Base-by-base conservation (phyloP, 1,139 yeast species). In the Geotrichum candidum region DNA sequence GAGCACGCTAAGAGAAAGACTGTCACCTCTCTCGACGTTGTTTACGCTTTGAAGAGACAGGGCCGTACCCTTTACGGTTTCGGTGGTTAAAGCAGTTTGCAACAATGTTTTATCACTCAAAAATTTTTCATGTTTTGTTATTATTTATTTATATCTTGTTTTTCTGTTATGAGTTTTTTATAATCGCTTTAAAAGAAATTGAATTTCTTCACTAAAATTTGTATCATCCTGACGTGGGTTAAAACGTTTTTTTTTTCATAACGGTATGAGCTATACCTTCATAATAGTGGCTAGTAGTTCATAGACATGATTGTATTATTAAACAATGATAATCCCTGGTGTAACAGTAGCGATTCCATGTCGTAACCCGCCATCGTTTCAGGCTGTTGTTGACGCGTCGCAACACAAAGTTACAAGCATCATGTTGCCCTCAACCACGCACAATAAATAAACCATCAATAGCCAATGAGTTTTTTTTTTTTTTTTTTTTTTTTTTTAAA, bases 1-100 rank as follows among this genome's bases (percentile, higher is more conserved):
- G 98, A 94, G 83, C 98, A 94, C 86, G 98, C 98, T 76, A 94
- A 94, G 95, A 91, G 99, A 87, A 94, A 94, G 91, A 94, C 99
- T 70, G 99, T 94, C 74, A 94, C 99, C 72, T 91, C 98, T 68
- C 85, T 94, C 77, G 99, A 94, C 79, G 99, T 94, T 71, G 98
- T 94, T 75, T 94, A 94, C 80, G 99, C 99, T 74, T 88, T 94
- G 82, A 94, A 94, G 95, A 91, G 99, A 88, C 98, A 94, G 84
- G 99, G 99, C 79, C 90, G 98, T 84, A 94, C 99, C 84, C 88
- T 94, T 82, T 94, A 94, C 80, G 99, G 99, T 90, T 94, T 94
- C 88, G 98, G 98, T 84, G 98, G 97, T 87, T 94, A 89, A 75
- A 67, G 18, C 67, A 46, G 13, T 18, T 10, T 41, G 48, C 48